A percentile compares a stretch with the other conserved stretches of the same genome.
phyloP scores from a whole-genome alignment of 1,284 basidiomycete genomes.

The Tetrapyrgos nigripes region DNA sequence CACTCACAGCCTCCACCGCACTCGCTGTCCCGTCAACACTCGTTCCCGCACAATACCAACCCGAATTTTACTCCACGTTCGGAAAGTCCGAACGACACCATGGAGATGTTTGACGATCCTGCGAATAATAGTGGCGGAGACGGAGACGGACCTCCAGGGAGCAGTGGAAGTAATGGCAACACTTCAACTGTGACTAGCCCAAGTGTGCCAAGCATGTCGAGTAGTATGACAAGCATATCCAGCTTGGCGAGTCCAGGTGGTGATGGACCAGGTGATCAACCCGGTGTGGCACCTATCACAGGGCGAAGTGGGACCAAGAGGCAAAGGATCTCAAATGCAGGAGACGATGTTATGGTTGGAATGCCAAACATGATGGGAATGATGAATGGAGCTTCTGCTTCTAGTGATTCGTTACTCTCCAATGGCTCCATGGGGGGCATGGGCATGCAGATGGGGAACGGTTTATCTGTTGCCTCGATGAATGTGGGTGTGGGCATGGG shows the following conservation, averaged over 20 bases:
- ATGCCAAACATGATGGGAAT: constrained; percentile 6
- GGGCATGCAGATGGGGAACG: neutral
- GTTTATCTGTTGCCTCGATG: neutral
- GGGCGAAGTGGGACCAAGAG: constrained; percentile 48
- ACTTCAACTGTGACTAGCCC: neutral
- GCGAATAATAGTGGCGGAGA: neutral
- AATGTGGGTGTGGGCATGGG: neutral
- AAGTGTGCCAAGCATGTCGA: neutral
- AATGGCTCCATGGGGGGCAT: neutral
- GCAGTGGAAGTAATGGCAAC: neutral
- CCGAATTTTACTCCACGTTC: constrained; percentile 39
- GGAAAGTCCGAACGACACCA: neutral
- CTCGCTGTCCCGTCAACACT: constrained; percentile 55
- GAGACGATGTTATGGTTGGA: constrained; percentile 25
- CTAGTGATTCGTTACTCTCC: constrained; percentile 1
- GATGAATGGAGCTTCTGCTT: constrained; percentile 1
- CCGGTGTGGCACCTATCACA: constrained; percentile 8
- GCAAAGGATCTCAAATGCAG: constrained; percentile 44
- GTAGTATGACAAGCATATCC: neutral
- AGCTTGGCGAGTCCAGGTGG: constrained; percentile 1
- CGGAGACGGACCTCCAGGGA: neutral
- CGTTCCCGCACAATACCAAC: constrained; percentile 66
- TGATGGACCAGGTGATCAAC: constrained; percentile 17
- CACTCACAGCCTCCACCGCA: constrained; percentile 46
- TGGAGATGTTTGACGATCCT: constrained; percentile 16